A percentile compares a stretch with the other conserved stretches of the same genome.
phyloP scores from a whole-genome alignment of 805 yeast species.

The Saccharomycopsis capsularis region DNA sequence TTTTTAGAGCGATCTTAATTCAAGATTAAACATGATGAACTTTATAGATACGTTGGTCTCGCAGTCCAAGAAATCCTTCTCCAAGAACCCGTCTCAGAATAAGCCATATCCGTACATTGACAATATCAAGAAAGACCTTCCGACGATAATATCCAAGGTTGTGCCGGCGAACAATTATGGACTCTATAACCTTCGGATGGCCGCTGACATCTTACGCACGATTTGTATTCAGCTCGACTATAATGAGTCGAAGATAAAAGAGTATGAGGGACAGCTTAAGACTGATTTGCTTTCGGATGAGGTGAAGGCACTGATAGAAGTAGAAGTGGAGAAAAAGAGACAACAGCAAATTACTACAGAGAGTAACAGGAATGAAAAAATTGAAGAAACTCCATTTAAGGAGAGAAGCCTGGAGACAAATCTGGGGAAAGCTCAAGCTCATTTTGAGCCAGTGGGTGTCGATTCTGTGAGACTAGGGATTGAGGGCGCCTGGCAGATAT shows the following conservation, averaged over 20 bases:
- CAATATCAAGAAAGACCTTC: conserved; percentile 30
- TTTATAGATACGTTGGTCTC: conserved; percentile 57
- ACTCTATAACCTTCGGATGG: conserved; percentile 13
- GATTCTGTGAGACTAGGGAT: conserved; percentile 22
- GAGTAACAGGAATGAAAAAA: background rate
- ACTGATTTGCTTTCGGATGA: conserved; percentile 9
- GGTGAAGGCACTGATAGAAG: conserved; percentile 5
- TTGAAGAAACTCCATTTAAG: background rate
- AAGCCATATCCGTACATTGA: conserved; percentile 24
- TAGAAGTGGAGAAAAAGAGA: background rate
- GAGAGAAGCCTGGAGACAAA: background rate
- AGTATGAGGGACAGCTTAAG: background rate
- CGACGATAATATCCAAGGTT: conserved; percentile 30
- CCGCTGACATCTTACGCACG: conserved; percentile 4
- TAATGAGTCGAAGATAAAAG: background rate
- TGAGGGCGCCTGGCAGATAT: conserved; percentile 39
- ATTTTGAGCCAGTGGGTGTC: background rate
- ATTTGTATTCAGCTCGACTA: conserved; percentile 8
- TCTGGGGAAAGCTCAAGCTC: background rate
- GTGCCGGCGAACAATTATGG: conserved; percentile 28
- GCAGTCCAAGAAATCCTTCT: conserved; percentile 27
- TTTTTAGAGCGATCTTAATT: conserved; percentile 47
- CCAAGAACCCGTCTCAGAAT: background rate
- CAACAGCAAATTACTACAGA: background rate
- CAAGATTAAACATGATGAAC: conserved; percentile 59